phyloP scores from a whole-genome alignment of 2,329 filamentous ascomycete genomes.

The Nothomitra cinnamomea region DNA sequence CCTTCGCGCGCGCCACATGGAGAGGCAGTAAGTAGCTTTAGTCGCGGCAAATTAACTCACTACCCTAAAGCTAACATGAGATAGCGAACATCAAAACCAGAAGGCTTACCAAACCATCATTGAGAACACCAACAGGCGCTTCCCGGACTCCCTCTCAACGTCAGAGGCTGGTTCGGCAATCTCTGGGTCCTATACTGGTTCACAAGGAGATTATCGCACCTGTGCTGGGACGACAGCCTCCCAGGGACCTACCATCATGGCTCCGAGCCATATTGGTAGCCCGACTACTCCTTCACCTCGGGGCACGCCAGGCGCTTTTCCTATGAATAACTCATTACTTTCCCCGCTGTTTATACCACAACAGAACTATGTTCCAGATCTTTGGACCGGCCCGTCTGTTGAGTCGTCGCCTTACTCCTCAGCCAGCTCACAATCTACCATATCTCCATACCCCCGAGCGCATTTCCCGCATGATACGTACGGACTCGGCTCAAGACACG shows the following conservation, averaged over 20 bases:
- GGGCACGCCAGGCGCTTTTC: neutral
- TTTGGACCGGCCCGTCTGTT: neutral
- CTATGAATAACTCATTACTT: neutral
- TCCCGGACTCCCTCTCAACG: neutral
- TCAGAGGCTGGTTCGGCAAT: neutral
- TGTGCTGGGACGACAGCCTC: neutral
- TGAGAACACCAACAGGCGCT: neutral
- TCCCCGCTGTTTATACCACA: neutral
- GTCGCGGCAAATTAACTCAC: too few relatives aligned
- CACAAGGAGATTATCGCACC: neutral
- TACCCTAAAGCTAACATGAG: neutral
- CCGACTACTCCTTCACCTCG: neutral
- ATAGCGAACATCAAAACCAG: neutral
- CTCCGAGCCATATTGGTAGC: neutral
- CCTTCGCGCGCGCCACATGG: slow-evolving; percentile 30
- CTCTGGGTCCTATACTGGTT: neutral
- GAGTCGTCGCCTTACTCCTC: neutral
- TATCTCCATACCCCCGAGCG: neutral
- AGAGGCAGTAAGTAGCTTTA: slow-evolving; percentile 27
- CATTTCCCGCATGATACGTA: neutral
- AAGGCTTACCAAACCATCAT: neutral
- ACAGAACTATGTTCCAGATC: neutral
- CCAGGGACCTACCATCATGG: slow-evolving; percentile 1
- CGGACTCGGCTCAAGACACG: neutral
- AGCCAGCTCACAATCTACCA: neutral